Percentiles rank a stretch among this genome's conserved stretches.
Conservation (phyloP, 129 eudicot genomes). For the Flaveria robusta region DNA sequence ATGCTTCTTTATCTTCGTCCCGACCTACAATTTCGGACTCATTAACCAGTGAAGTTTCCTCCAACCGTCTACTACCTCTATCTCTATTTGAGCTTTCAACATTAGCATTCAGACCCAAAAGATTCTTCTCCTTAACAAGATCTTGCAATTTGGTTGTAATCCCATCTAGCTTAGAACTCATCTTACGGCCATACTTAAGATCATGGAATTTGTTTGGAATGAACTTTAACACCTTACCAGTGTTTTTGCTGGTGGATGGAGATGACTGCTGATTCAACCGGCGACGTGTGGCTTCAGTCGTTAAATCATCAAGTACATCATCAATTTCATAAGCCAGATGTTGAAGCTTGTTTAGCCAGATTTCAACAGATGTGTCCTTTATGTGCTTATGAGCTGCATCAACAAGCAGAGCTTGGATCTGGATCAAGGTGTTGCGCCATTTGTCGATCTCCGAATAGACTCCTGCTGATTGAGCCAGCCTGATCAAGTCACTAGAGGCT, state of each 20-base stretch:
- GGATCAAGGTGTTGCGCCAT: conserved; percentile 24
- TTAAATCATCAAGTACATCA: conserved; percentile 5
- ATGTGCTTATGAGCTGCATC: not conserved
- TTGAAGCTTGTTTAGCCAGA: not conserved
- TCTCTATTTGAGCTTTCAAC: not conserved
- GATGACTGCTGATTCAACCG: not conserved
- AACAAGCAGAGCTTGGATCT: conserved; percentile 17
- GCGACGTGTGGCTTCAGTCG: not conserved
- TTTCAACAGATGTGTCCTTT: not conserved
- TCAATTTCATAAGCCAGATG: conserved; percentile 19
- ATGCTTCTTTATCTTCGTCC: not conserved
- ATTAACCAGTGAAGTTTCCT: conserved; percentile 8
- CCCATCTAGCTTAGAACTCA: conserved; percentile 10
- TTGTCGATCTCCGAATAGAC: conserved; percentile 23
- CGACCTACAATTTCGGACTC: not conserved
- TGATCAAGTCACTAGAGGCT: conserved; percentile 32
- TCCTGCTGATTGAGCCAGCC: conserved; percentile 37
- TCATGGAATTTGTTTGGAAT: conserved; percentile 18
- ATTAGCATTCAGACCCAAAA: not conserved
- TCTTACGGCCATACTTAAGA: conserved; percentile 2
- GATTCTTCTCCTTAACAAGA: not conserved
- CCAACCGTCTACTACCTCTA: not conserved
- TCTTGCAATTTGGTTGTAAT: not conserved
- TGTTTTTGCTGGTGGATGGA: not conserved
- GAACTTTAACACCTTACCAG: not conserved